A percentile compares a stretch with the other conserved stretches of the same genome.
Evolutionary conservation across 768 basidiomycete species (phyloP).

Genomic region (Dacryopinax primogenitus): DNA sequence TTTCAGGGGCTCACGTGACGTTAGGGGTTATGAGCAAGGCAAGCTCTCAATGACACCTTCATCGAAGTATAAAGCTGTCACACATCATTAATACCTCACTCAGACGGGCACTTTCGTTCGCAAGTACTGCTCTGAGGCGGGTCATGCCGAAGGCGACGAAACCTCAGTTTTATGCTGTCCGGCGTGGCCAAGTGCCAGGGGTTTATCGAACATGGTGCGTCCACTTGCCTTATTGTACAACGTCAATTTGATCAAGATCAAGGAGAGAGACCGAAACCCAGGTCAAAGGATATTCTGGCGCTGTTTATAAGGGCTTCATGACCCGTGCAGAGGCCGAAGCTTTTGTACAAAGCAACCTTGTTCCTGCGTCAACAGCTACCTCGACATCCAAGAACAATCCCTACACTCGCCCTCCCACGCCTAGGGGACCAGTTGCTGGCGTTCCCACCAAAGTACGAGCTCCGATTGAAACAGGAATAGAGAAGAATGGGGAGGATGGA

Average conservation of each 20-base stretch:
- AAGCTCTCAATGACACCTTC: too few species aligned
- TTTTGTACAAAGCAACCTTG: too few species aligned
- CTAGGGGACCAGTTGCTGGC: too few species aligned
- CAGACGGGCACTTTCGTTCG: too few species aligned
- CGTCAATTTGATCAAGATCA: background rate
- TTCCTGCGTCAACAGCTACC: too few species aligned
- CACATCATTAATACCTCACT: too few species aligned
- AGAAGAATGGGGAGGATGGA: conserved; percentile 9
- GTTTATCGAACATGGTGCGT: conserved; percentile 58
- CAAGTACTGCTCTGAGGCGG: conserved; percentile 16
- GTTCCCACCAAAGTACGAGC: background rate
- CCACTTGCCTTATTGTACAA: background rate
- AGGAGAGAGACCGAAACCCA: conserved; percentile 66
- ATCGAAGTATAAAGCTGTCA: too few species aligned
- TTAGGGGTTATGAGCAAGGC: too few species aligned
- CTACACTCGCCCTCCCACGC: too few species aligned
- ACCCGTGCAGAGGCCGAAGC: conserved; percentile 43
- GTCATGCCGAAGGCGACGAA: conserved; percentile 33
- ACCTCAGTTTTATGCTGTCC: conserved; percentile 60
- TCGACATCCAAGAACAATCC: conserved; percentile 13
- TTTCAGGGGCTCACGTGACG: too few species aligned
- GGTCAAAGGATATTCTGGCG: conserved; percentile 47
- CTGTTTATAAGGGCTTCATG: conserved; percentile 56
- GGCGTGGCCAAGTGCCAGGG: conserved; percentile 47
- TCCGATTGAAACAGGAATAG: background rate